Percentiles rank a stretch among this genome's conserved stretches.
These are phyloP conservation scores for Pestalotiopsis sp. DNA, from an alignment of 2,329 filamentous ascomycete species.

Conservation along the genomic window DNA sequence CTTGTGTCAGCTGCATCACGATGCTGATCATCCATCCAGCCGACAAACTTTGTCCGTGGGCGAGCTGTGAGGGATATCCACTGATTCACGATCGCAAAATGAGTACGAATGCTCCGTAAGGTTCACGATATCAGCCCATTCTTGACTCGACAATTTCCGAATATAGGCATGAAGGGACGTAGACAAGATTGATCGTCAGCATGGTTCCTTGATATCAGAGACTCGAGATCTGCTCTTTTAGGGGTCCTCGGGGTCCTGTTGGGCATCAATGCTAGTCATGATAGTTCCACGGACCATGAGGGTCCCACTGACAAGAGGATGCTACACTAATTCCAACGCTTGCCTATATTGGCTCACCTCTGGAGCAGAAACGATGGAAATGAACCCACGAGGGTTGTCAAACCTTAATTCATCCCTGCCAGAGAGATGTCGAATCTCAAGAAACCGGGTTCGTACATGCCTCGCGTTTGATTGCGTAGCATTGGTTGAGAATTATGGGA, in stretches of 20 bases:
- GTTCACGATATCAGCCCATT: background rate
- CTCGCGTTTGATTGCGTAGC: background rate
- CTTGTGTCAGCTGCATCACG: background rate
- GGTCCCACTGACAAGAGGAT: background rate
- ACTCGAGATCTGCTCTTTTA: background rate
- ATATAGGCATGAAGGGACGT: background rate
- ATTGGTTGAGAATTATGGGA: background rate
- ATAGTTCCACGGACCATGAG: background rate
- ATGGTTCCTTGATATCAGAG: background rate
- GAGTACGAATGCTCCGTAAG: background rate
- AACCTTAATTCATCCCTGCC: constrained; percentile 6
- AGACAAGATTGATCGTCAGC: background rate
- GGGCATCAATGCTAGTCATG: constrained; percentile 3
- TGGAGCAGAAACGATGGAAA: background rate
- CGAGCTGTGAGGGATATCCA: background rate
- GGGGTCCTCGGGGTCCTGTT: constrained; percentile 1
- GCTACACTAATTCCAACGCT: background rate
- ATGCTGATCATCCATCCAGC: background rate
- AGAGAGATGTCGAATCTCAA: background rate
- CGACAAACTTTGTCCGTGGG: background rate
- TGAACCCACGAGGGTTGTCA: background rate
- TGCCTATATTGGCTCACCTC: background rate
- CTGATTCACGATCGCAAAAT: background rate
- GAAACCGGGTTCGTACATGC: background rate
- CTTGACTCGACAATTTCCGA: background rate